phyloP scores from a whole-genome alignment of 805 yeast species.

The Metschnikowia santaceciliae region DNA sequence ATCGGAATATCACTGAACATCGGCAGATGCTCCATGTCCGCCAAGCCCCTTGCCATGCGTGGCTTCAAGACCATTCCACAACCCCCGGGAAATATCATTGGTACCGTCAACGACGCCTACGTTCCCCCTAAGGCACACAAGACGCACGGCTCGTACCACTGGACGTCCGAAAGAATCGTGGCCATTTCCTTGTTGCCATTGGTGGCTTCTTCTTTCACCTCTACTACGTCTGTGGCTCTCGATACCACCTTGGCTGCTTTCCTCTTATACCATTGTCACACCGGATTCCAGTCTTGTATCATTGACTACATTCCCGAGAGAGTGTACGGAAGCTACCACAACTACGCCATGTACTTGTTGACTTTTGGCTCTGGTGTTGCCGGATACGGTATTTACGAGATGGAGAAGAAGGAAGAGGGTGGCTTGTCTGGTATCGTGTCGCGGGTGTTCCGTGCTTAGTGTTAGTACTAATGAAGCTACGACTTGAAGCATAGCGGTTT shows the following conservation, averaged over 20 bases:
- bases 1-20: constrained; percentile 22
- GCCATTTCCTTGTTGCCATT: constrained; percentile 63
- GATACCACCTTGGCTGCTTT: constrained; percentile 57
- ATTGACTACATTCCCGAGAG: constrained; percentile 74
- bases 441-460: constrained; percentile 36
- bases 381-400: constrained; percentile 65
- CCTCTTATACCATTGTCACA: constrained; percentile 59
- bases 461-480: background rate
- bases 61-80: constrained; percentile 52
- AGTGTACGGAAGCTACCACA: constrained; percentile 65
- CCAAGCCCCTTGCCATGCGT: constrained; percentile 15
- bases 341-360: constrained; percentile 54
- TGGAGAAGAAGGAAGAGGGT: constrained; percentile 58
- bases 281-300: constrained; percentile 75
- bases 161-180: constrained; percentile 65
- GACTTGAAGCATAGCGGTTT: background rate
- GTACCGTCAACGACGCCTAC: constrained; percentile 69
- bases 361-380: constrained; percentile 61
- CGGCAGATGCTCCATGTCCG: constrained; percentile 23
- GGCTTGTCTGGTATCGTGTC: constrained; percentile 54
- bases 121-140: constrained; percentile 55
- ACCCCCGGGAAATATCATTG: constrained; percentile 71
- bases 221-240: constrained; percentile 47
- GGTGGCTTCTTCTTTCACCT: constrained; percentile 54
- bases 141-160: constrained; percentile 66